Conservation (phyloP, 2,329 filamentous ascomycete species). For the Fusarium nanum region DNA sequence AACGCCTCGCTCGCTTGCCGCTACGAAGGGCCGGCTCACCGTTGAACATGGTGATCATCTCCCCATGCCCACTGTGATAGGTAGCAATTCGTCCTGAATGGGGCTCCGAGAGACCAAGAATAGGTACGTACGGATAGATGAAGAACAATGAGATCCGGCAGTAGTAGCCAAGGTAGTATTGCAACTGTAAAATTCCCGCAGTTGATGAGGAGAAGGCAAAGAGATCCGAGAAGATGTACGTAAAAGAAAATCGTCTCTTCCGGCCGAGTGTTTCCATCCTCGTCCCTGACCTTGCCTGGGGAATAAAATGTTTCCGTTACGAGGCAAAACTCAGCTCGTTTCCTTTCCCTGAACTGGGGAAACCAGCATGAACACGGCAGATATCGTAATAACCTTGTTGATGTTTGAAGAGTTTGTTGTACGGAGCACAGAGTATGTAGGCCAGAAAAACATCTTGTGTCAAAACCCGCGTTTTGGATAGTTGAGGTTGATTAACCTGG, state of each 20-base stretch:
- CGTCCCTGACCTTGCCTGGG: constrained; percentile 14
- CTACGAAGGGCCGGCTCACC: constrained; percentile 32
- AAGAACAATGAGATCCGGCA: background rate
- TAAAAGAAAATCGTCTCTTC: background rate
- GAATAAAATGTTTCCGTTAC: constrained; percentile 36
- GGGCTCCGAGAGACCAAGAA: constrained; percentile 25
- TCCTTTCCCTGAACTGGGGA: constrained; percentile 7
- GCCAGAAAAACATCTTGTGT: constrained; percentile 28
- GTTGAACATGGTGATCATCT: constrained; percentile 24
- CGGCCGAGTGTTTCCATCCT: constrained; percentile 5
- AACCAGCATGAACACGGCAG: constrained; percentile 26
- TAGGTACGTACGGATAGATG: constrained; percentile 18
- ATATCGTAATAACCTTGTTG: constrained; percentile 6
- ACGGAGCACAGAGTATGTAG: constrained; percentile 4
- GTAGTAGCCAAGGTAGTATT: background rate
- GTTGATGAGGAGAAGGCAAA: constrained; percentile 1
- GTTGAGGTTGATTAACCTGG: constrained; percentile 17
- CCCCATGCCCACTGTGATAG: constrained; percentile 24
- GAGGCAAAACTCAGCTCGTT: constrained; percentile 26
- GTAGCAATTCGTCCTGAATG: constrained; percentile 9
- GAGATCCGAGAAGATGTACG: constrained; percentile 12
- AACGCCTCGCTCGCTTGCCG: constrained; percentile 18
- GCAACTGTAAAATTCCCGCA: constrained; percentile 8
- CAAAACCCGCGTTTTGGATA: constrained; percentile 9
- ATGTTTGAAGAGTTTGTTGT: constrained; percentile 9